Evolutionary conservation across 208 protist species (phyloP).

Genomic region (Leptomonas seymouri): DNA sequence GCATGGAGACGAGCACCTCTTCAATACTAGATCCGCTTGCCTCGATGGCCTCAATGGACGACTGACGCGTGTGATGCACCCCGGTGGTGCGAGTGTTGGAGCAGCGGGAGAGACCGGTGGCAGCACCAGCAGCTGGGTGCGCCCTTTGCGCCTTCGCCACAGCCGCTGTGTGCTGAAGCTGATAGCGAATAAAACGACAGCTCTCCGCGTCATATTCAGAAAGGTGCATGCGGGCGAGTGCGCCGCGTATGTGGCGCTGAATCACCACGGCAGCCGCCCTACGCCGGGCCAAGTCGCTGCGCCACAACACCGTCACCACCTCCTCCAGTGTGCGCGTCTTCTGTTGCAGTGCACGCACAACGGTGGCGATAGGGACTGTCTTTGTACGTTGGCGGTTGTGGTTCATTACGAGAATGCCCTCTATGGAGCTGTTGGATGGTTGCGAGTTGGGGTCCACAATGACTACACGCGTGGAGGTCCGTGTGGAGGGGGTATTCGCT

Average conservation of each 20-base stretch:
- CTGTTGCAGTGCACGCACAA: constrained; percentile 76
- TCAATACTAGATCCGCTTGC: constrained; percentile 36
- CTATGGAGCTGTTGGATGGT: neutral
- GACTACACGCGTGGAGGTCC: constrained; percentile 15
- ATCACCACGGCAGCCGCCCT: constrained; percentile 60
- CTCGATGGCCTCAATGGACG: constrained; percentile 20
- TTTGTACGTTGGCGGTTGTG: constrained; percentile 22
- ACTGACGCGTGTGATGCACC: constrained; percentile 2
- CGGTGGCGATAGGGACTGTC: constrained; percentile 19
- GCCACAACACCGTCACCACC: constrained; percentile 76
- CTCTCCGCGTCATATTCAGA: constrained; percentile 31
- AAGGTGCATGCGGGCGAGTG: constrained; percentile 52
- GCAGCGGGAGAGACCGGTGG: constrained; percentile 1
- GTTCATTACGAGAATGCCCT: constrained; percentile 3
- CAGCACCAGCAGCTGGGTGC: neutral
- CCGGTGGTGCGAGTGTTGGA: neutral
- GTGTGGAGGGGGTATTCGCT: neutral
- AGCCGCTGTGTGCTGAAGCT: constrained; percentile 29
- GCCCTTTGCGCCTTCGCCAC: constrained; percentile 4
- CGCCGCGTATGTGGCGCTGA: constrained; percentile 60
- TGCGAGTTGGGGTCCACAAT: constrained; percentile 3
- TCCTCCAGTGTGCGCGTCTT: constrained; percentile 64
- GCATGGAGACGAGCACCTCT: constrained; percentile 57
- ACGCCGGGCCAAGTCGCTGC: constrained; percentile 58
- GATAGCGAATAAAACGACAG: constrained; percentile 47